Evolutionary conservation across 371 early-diverging fungal genomes (phyloP).

Genomic region (Batkoa obscura): DNA sequence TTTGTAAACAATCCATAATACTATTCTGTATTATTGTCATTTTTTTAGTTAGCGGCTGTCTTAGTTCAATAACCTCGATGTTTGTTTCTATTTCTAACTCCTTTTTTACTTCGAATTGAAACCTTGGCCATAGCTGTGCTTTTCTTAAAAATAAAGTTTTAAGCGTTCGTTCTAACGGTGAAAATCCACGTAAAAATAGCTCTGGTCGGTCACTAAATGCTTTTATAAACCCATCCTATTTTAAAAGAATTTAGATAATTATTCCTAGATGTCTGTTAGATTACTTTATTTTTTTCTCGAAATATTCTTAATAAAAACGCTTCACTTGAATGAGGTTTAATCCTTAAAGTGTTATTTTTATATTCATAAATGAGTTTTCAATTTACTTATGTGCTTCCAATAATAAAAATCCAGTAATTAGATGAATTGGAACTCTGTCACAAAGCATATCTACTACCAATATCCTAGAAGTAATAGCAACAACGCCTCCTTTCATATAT

Average conservation of each 20-base stretch:
- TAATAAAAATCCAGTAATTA: conserved; percentile 74
- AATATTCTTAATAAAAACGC: conserved; percentile 70
- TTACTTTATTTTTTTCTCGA: conserved; percentile 51
- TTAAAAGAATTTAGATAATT: not conserved
- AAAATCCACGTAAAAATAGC: conserved; percentile 45
- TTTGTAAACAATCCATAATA: conserved; percentile 68
- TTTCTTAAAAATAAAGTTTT: conserved; percentile 59
- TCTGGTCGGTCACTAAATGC: conserved; percentile 85
- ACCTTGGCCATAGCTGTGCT: conserved; percentile 79
- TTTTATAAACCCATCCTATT: conserved; percentile 67
- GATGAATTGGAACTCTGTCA: conserved; percentile 45
- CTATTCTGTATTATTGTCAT: conserved; percentile 74
- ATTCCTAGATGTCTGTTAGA: not conserved
- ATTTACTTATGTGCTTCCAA: conserved; percentile 63
- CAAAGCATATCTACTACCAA: conserved; percentile 88
- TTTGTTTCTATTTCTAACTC: conserved; percentile 24
- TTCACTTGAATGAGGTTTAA: conserved; percentile 62
- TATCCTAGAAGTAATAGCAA: conserved; percentile 75
- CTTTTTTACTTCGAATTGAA: conserved; percentile 46
- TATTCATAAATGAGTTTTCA: too few relatives aligned
- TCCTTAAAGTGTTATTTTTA: conserved; percentile 15
- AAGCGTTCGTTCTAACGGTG: conserved; percentile 68
- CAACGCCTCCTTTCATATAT: conserved; percentile 74
- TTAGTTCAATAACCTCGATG: conserved; percentile 53
- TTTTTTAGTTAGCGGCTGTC: conserved; percentile 52